Evolutionary conservation across 2,329 filamentous ascomycete genomes (phyloP).

Genomic region (Aspergillus udagawae): DNA sequence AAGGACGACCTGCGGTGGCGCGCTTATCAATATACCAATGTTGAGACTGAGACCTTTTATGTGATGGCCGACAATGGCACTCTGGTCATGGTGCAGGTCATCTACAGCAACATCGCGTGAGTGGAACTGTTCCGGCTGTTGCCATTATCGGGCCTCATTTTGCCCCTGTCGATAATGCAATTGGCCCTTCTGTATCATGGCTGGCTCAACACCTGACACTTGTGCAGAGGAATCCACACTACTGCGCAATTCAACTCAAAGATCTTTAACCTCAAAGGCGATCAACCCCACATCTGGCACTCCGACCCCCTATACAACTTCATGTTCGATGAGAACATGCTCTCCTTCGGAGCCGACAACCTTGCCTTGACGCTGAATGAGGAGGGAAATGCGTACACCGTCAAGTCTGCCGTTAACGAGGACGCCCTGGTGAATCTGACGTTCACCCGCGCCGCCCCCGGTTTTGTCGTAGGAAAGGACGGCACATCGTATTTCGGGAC

Average conservation of each 20-base stretch:
- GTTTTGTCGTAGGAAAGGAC: constrained; percentile 78
- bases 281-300: constrained; percentile 76
- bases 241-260: constrained; percentile 95
- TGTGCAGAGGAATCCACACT: constrained; percentile 72
- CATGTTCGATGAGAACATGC: constrained; percentile 79
- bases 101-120: constrained; percentile 96
- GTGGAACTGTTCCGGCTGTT: constrained; percentile 24
- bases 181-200: not conserved
- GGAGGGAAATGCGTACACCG: constrained; percentile 74
- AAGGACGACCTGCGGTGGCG: constrained; percentile 80
- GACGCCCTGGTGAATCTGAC: constrained; percentile 81
- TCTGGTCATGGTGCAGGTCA: constrained; percentile 78
- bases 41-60: constrained; percentile 96
- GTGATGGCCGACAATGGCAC: constrained; percentile 73
- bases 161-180: not conserved
- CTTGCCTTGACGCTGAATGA: constrained; percentile 81
- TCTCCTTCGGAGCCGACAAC: constrained; percentile 80
- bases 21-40: constrained; percentile 74
- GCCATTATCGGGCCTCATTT: not conserved
- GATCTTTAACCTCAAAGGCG: constrained; percentile 72
- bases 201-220: not conserved
- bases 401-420: constrained; percentile 86
- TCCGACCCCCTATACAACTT: constrained; percentile 74
- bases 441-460: constrained; percentile 69
- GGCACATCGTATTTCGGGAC: constrained; percentile 84